These are phyloP conservation scores for Zalaria obscura DNA, from an alignment of 2,329 filamentous ascomycete genomes.

Conservation along the genomic window DNA sequence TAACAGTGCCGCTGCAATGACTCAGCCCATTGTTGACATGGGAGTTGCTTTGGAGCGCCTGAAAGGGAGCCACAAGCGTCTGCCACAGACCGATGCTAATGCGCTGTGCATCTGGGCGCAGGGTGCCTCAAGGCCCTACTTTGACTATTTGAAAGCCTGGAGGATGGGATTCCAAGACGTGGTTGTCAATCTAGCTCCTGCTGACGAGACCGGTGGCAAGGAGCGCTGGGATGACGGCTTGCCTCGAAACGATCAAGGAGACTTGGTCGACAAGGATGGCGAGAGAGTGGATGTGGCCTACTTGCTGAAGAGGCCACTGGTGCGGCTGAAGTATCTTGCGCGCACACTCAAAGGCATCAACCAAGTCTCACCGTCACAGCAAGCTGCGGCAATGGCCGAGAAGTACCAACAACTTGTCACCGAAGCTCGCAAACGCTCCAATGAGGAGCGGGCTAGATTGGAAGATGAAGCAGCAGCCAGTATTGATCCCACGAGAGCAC, in stretches of 20 bases:
- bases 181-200: conserved; percentile 78
- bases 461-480: conserved; percentile 76
- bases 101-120: conserved; percentile 71
- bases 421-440: conserved; percentile 59
- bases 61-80: conserved; percentile 63
- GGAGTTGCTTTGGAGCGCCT: conserved; percentile 78
- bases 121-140: conserved; percentile 62
- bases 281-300: conserved; percentile 91
- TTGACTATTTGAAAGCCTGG: conserved; percentile 78
- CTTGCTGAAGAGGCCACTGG: conserved; percentile 74
- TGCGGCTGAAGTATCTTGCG: conserved; percentile 74
- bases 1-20: conserved; percentile 48
- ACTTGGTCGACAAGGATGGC: conserved; percentile 56
- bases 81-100: conserved; percentile 59
- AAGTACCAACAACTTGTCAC: conserved; percentile 61
- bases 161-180: conserved; percentile 87
- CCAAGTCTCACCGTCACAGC: conserved; percentile 37
- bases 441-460: conserved; percentile 57
- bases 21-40: conserved; percentile 87
- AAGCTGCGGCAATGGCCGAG: conserved; percentile 43
- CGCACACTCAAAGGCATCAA: conserved; percentile 66
- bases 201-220: conserved; percentile 36
- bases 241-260: conserved; percentile 44
- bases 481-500: conserved; percentile 67
- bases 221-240: conserved; percentile 40